Evolutionary conservation across 305 asterid genomes (phyloP), one percentile per base, ranked within the genome.

Genomic region (Fraxinus platypoda): DNA sequence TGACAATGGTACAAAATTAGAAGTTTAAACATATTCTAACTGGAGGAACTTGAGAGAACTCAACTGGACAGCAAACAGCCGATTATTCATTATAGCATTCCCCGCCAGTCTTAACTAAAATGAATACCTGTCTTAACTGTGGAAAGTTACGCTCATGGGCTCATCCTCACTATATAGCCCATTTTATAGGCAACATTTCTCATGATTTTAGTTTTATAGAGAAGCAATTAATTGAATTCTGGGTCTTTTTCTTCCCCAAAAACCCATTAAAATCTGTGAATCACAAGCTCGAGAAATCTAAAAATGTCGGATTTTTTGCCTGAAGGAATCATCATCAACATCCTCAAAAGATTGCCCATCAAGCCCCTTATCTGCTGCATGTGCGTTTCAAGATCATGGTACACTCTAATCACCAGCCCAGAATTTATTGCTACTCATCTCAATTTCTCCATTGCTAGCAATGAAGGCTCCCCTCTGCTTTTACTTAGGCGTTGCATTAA

Each of bases 351-450:
- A 37, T 31, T 90, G 85, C 89, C 91, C 15, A 78, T 75, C 2
- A 85, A 82, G 43, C 3, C 84, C 84, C 83, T 90, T 35, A 81
- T 90, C 82, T 88, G 89, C 28, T 87, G 86, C 90, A 85, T 88
- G 82, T 30, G 74, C 88, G 90, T 90, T 79, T 87, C 82, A 87
- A 87, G 83, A 86, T 86, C 88, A 74, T 90, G 94, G 94, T 76
- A 87, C 80, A 68, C 84, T 52, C 82, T 89, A 11, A 89, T 90
- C 86, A 86, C 83, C 73, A 77, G 75, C 78, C 76, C 90, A 38
- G 75, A 75, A 34, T 90, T 90, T 77, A 86, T 88, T 74, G 78
- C 87, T 49, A 80, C 88, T 28, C 94, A 90, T 83, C 74, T 83
- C 13, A 74, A 82, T 25, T 85, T 82, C 37, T 6, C 83, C 76